phyloP scores from a whole-genome alignment of 306 rosid genomes.

The Prunus campanulata region DNA sequence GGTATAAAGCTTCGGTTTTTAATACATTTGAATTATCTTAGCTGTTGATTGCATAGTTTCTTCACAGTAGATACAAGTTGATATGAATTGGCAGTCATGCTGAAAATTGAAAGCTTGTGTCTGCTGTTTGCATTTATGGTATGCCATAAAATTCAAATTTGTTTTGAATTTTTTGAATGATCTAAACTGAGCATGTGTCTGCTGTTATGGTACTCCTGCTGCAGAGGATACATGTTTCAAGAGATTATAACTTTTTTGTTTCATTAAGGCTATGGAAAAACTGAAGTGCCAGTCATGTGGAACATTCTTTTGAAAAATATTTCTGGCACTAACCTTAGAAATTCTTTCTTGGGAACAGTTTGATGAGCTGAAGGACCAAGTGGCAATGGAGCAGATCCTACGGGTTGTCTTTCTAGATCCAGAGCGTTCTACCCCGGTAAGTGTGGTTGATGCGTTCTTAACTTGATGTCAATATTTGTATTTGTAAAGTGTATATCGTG shows the following conservation, averaged over 20 bases:
- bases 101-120: too few species aligned
- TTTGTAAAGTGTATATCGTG: neutral
- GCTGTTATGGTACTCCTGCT: too few species aligned
- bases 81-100: neutral
- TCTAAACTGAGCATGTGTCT: too few species aligned
- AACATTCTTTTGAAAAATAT: neutral
- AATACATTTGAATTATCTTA: neutral
- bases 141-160: too few species aligned
- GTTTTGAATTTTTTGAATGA: too few species aligned
- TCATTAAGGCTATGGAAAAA: too few species aligned
- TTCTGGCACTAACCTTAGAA: neutral
- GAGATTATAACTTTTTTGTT: too few species aligned
- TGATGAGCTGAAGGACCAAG: conserved; percentile 95
- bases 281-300: neutral
- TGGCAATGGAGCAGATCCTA: conserved; percentile 78
- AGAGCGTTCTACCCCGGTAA: conserved; percentile 74
- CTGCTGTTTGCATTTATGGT: too few species aligned
- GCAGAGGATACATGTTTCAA: too few species aligned
- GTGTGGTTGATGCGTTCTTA: conserved; percentile 13
- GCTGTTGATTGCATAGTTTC: neutral
- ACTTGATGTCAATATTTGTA: neutral
- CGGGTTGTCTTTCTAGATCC: conserved; percentile 89
- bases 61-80: neutral
- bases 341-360: conserved; percentile 45
- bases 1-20: neutral